Base-by-base conservation (phyloP, 2,329 filamentous ascomycete genomes). In the Ilyonectria mors-panacis region DNA sequence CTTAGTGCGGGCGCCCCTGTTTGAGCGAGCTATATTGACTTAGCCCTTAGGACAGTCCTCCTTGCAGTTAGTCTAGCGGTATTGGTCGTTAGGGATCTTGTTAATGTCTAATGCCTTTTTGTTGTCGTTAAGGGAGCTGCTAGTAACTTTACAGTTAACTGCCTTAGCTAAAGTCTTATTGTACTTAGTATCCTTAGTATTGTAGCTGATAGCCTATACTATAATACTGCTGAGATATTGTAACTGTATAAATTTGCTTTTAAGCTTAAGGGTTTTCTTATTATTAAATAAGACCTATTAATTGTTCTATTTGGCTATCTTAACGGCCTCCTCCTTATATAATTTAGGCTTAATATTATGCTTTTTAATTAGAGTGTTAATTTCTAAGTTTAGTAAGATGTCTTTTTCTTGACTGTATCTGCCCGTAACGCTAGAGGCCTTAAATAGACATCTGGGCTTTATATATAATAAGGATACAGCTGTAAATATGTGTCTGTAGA, bases 401-500 rank as follows among this genome's bases (percentile, higher is more conserved):
- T 65, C 65, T 0, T 39, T 58, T 37, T 65, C 62, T 1, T 13
- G 28, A 8, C 54, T 70, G n/a, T 60, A 70, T 4, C 1, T 9
- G 28, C 67, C 67, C 1, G 56, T 10, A 4, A 58, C 21, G 30
- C 15, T 59, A 0, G 48, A 2, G 0, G 2, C 64, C 1, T 12
- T 60, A 19, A 67, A 69, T 1, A 54, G 2, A n/a, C 67, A 71
- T 6, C 67, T 67, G 10, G 65, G 65, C 8, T 61, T 55, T 1
- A 2, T 17, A 28, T 63, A 71, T 2, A 30, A 3, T 1, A 33
- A 13, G 1, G 17, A 30, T 37, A 4, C 12, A 8, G 21, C 42
- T 0, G 64, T 58, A 9, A 69, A 71, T 1, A 62, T 81, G 45
- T 65, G 63, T 1, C 62, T 48, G 15, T 72, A 72, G 10, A 70